Conservation (phyloP, 2,329 filamentous ascomycete species). For the Fusarium drepaniforme region DNA sequence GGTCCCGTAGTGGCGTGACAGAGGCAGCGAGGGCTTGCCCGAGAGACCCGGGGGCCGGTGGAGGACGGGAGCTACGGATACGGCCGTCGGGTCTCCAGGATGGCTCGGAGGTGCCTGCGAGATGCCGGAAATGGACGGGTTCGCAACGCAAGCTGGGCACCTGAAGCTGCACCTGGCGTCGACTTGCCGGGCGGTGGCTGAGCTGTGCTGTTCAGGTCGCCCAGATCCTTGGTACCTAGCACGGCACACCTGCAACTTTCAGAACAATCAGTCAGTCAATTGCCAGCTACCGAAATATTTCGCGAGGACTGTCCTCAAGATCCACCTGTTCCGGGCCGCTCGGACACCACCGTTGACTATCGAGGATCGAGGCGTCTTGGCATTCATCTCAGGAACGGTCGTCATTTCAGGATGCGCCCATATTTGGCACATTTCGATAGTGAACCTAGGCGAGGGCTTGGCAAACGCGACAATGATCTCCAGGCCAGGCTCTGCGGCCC, state of each 20-base stretch:
- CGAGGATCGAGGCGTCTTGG: conserved; percentile 29
- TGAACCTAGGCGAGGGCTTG: conserved; percentile 9
- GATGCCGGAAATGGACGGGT: conserved; percentile 15
- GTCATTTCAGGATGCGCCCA: conserved; percentile 14
- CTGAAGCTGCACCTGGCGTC: conserved; percentile 8
- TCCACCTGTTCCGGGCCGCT: conserved; percentile 22
- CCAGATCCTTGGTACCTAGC: background rate
- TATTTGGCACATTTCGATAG: conserved; percentile 5
- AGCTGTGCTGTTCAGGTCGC: conserved; percentile 2
- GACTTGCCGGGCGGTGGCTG: conserved; percentile 3
- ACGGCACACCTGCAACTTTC: conserved; percentile 3
- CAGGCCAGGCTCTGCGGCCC: conserved; percentile 3
- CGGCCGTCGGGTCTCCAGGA: conserved; percentile 30
- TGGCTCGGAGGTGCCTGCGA: conserved; percentile 16
- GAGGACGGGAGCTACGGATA: conserved; percentile 40
- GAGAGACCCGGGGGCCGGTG: conserved; percentile 21
- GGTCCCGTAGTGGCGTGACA: conserved; percentile 29
- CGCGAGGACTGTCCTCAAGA: conserved; percentile 8
- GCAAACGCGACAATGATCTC: conserved; percentile 19
- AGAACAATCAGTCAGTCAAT: background rate
- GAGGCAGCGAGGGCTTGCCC: conserved; percentile 20
- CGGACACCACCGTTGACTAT: conserved; percentile 29
- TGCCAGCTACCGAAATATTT: background rate
- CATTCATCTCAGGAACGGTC: conserved; percentile 18
- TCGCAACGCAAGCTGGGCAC: background rate